Evolutionary conservation across 2,329 filamentous ascomycete genomes (phyloP), one percentile per base, ranked within the genome.

Genomic region (Ilyonectria destructans): DNA sequence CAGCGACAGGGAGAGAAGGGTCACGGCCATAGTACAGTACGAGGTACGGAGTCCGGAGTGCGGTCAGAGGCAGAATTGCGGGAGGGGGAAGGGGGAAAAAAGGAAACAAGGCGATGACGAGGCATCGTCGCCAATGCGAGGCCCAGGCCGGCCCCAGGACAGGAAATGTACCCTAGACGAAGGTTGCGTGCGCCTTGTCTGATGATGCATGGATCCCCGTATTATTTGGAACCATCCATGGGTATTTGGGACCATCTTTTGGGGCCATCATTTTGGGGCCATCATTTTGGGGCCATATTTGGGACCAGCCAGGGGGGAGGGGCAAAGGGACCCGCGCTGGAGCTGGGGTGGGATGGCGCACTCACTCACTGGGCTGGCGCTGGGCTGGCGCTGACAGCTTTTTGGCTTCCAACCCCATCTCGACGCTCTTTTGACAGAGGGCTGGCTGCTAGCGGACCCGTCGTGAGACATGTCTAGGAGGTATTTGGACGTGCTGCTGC

Each of bases 201-300:
- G 62, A 55, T 59, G 62, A 65, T 65, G 52, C 48, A 65, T 65
- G 37, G 48, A 49, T 29, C 52, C 59, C 62, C 62, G 56, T 65
- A 59, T 65, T 65, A 59, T 58, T 45, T 52, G 49, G 49, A 29
- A 33, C 49, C 29, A 40, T 40, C 37, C 37, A 40, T 40, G 37
- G 37, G 37, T 40, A 40, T 40, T 40, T 17, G 37, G 37, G 17
- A 17, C 37, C 37, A 40, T 40, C 37, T 40, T 17, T 40, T 40
- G 37, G 37, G 13, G 37, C 37, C 37, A 40, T 26, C 26, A 26
- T 26, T 15, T 15, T 40, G 37, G 13, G 13, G 37, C 37, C 37
- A 4, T 15, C 17, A 40, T 40, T 40, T 40, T 17, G 37, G 37
- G 12, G 37, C 26, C 37, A 40, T 40, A 17, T 40, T 15, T 17